Evolutionary conservation across 495 filamentous ascomycete species (phyloP).

Genomic region (Penicillium ucsense): DNA sequence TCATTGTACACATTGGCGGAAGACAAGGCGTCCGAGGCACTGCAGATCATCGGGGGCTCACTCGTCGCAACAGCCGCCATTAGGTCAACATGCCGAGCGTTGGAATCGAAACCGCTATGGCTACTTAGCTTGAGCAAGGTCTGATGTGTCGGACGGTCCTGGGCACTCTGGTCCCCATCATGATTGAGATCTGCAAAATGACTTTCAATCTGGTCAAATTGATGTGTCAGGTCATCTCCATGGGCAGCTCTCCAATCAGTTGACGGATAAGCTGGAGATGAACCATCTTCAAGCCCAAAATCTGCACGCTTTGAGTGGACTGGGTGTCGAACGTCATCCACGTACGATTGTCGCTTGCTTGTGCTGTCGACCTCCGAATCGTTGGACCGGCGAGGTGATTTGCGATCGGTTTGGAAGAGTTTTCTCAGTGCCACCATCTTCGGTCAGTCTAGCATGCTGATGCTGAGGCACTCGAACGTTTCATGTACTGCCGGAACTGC

Average conservation of each 20-base stretch:
- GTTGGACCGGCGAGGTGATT: conserved; percentile 6
- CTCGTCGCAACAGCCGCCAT: conserved; percentile 29
- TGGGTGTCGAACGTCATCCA: neutral
- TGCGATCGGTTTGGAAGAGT: conserved; percentile 27
- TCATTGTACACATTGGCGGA: conserved; percentile 35
- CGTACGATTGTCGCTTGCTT: conserved; percentile 3
- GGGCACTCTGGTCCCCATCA: too few relatives aligned
- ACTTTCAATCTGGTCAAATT: conserved; percentile 31
- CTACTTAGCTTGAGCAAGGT: too few relatives aligned
- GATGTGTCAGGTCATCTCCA: conserved; percentile 18
- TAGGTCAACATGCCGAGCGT: conserved; percentile 32
- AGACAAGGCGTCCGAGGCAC: conserved; percentile 12
- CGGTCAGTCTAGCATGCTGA: neutral
- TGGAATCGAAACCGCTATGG: neutral
- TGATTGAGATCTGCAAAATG: conserved; percentile 33
- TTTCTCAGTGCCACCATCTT: conserved; percentile 31
- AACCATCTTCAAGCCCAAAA: conserved; percentile 3
- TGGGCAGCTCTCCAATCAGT: conserved; percentile 8
- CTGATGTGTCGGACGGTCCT: too few relatives aligned
- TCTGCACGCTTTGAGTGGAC: conserved; percentile 3
- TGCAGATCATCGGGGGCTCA: conserved; percentile 19
- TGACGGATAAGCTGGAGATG: conserved; percentile 10
- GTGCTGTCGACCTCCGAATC: conserved; percentile 3
- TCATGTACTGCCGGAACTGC: too few relatives aligned
- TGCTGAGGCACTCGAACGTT: too few relatives aligned